Base-by-base conservation (phyloP, 2,329 filamentous ascomycete genomes). In the Byssothecium circinans region DNA sequence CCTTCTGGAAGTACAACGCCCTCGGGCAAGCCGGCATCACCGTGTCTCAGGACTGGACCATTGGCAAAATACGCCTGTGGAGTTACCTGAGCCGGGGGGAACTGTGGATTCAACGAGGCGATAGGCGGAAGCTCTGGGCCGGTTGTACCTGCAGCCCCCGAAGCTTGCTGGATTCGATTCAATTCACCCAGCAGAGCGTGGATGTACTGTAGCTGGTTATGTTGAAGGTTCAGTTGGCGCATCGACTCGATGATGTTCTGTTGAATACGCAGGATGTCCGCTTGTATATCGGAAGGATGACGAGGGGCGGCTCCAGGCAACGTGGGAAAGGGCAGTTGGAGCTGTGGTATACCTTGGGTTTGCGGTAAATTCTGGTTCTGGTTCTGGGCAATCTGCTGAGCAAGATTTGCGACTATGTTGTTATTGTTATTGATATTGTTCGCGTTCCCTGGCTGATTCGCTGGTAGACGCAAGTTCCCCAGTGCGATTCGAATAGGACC, bases 161-260 rank as follows among this genome's bases (percentile, higher is more conserved):
- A 64, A 14, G 58, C 56, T 41, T 65, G 64, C 42, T 66, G 65
- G 29, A 69, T 52, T 1, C 63, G 57, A 37, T 69, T 59, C 33
- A 70, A 61, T 44, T 66, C 65, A 38, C 49, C 58, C 22, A 70
- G 56, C 41, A 71, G 59, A 15, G 57, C 53, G 19, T 68, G 62
- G 11, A 68, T 52, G 12, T 65, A 57, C 36, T 70, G 65, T 12
- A 71, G 54, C 49, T 71, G 68, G 41, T 61, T 57, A 19, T 69
- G 64, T 42, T 70, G 67, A 8, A 51, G 52, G 40, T 67, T 65
- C 14, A 71, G 49, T 33, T 65, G 64, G 14, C 62, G 65, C 25
- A 71, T 48, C n/a, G 67, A 68, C 19, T 68, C 55, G 18, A 69
- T 61, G 30, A 71, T 71, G 41, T 69, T 69, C 14, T 69, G 64